Evolutionary conservation across 345 rosid genomes (phyloP), one percentile per base, ranked within the genome.

Genomic region (Passiflora organensis): DNA sequence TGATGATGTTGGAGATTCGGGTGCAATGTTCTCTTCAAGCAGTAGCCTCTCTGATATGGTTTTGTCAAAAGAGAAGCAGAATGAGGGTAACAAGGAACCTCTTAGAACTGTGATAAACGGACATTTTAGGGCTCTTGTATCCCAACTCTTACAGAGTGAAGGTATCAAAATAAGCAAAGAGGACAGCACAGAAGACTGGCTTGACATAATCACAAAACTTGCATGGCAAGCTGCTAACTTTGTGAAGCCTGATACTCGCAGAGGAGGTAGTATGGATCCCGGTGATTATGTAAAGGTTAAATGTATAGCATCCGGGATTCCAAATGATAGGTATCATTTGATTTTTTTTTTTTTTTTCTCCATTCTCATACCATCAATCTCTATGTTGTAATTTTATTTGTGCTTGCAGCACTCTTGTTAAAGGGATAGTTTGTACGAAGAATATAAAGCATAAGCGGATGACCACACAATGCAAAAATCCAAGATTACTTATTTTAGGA

Each of bases 241-340:
- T 69, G 95, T 94, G 60, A 94, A 85, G 71, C 99, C 99, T 12
- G 96, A 94, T 74, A 94, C 96, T 60, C 85, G 96, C 73, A 81
- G 71, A 62, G 99, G 97, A 21, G 99, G 97, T 63, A 94, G 97
- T 75, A 94, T 94, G 99, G 99, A 94, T 75, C 99, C 99, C 4
- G 85, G 66, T 55, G 74, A 94, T 61, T 94, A 94, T 68, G 95
- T 94, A 64, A 89, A 94, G 73, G 83, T 94, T 50, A 94, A 94
- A 67, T 94, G 99, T 68, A 77, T 94, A 59, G 89, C 97, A 46
- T 76, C 87, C 1, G 99, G 97, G 72, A 80, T 63, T 54, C 95
- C 88, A 70, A 76, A 60, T 43, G 95, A 86, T 53, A 94, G 99
- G 99, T 94, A 83, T 52, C 18, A 4, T 18, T 43, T 69, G 36